Evolutionary conservation across 768 basidiomycete species (phyloP).

Genomic region (Lanmaoa rubissima): DNA sequence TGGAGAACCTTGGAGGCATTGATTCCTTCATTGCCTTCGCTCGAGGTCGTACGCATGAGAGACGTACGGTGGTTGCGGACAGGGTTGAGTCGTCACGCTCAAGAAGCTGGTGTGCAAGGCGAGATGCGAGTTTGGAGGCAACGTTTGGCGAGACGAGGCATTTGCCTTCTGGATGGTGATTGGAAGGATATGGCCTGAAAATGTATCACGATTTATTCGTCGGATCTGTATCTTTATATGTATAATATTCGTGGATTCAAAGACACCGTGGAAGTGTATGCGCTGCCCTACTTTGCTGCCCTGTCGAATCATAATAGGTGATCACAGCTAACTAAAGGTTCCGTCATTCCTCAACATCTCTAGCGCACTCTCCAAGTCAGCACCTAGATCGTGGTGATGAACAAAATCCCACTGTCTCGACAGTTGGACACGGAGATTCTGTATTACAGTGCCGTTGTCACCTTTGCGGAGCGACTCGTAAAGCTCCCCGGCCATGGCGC

Average conservation of each 20-base stretch:
- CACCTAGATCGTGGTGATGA: constrained; percentile 47
- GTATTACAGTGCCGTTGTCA: constrained; percentile 25
- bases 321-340: not conserved
- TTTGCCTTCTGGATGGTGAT: constrained; percentile 67
- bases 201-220: not conserved
- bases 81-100: constrained; percentile 63
- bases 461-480: constrained; percentile 35
- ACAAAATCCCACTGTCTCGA: constrained; percentile 45
- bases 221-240: constrained; percentile 10
- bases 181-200: constrained; percentile 51
- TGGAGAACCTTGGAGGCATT: constrained; percentile 54
- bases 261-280: not conserved
- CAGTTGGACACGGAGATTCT: constrained; percentile 36
- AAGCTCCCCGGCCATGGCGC: constrained; percentile 40
- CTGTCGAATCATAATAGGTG: not conserved
- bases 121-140: constrained; percentile 75
- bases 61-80: constrained; percentile 73
- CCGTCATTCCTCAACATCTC: constrained; percentile 16
- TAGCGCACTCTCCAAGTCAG: constrained; percentile 38
- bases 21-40: constrained; percentile 53
- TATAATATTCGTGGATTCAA: not conserved
- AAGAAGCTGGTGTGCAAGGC: constrained; percentile 75
- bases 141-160: constrained; percentile 53
- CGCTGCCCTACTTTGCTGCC: not conserved
- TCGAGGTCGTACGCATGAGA: constrained; percentile 56